phyloP scores from a whole-genome alignment of 2,329 filamentous ascomycete species.

The Coniochaeta sp. region DNA sequence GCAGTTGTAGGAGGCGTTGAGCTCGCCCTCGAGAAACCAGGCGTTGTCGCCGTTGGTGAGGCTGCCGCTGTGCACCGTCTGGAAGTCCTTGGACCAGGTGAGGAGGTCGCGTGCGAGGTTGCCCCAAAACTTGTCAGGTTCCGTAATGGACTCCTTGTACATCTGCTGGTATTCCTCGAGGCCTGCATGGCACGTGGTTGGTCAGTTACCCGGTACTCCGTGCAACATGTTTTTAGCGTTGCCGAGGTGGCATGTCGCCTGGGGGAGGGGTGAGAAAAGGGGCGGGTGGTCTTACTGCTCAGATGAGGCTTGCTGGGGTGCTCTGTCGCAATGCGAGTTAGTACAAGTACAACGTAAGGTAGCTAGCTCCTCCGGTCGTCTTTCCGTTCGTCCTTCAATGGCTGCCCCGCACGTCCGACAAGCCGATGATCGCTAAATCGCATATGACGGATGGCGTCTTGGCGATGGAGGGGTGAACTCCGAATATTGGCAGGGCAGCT shows the following conservation, averaged over 20 bases:
- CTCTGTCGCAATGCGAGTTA: slow-evolving; percentile 43
- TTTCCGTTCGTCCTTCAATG: slow-evolving; percentile 6
- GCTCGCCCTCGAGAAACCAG: slow-evolving; percentile 89
- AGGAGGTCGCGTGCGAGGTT: slow-evolving; percentile 80
- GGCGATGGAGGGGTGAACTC: neutral
- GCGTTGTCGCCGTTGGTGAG: slow-evolving; percentile 76
- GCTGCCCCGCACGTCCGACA: slow-evolving; percentile 10
- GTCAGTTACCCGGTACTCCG: neutral
- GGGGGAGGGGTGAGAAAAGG: slow-evolving; percentile 6
- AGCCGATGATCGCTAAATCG: neutral
- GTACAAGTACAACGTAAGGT: too few relatives aligned
- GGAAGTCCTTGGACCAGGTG: slow-evolving; percentile 84
- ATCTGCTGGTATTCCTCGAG: slow-evolving; percentile 61
- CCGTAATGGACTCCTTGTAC: slow-evolving; percentile 79
- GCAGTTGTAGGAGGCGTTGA: slow-evolving; percentile 97
- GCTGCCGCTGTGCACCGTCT: slow-evolving; percentile 76
- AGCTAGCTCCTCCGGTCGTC: too few relatives aligned
- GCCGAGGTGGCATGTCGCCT: slow-evolving; percentile 3
- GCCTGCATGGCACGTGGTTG: slow-evolving; percentile 30
- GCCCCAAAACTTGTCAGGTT: slow-evolving; percentile 88
- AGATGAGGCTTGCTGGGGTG: slow-evolving; percentile 65
- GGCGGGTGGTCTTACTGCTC: slow-evolving; percentile 39
- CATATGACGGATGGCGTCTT: neutral
- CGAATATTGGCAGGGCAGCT: neutral
- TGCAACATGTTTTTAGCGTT: neutral